Evolutionary conservation across 2,329 filamentous ascomycete species (phyloP), one percentile per base, ranked within the genome.

Genomic region (Emericellopsis atlantica): DNA sequence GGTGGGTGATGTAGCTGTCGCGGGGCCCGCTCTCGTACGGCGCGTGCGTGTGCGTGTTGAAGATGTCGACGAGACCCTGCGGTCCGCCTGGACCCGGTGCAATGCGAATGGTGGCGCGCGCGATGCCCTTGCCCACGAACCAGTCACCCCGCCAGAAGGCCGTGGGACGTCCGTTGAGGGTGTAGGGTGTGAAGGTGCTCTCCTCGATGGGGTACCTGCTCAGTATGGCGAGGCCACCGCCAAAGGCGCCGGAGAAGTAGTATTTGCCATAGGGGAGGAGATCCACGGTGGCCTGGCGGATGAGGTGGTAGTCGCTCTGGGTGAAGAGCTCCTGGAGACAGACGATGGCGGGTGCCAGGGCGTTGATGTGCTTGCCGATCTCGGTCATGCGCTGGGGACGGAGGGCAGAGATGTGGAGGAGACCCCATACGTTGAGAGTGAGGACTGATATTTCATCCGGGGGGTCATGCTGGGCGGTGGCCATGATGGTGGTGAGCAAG

Each of bases 241-340:
- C 90, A 54, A 95, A 93, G 45, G 87, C 81, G 32, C 90, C 92
- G 53, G 81, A 84, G 54, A 82, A 74, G 65, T 95, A 98, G 67
- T 93, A 95, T 62, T 96, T 96, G 44, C 81, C 88, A 60, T 93
- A 81, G 0, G 92, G 92, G 23, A 96, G 73, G 40, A 90, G 71
- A 49, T 79, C 67, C 46, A 71, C 71, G 5, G 86, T 90, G 48
- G 81, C 73, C 18, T 77, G 69, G 39, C 85, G 83, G 54, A 95
- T 88, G 53, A 72, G 74, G 46, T 76, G 67, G 67, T 89, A 94
- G 67, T 95, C 86, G 49, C 84, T 67, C 53, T 88, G 81, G 4
- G 84, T 88, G 81, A 86, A 98, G 66, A 86, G 93, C 69, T 96
- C 90, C 62, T 96, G 90, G 14, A 96, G 69, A n/a, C 83, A 86